Evolutionary conservation across 139 green algal genomes (phyloP), one percentile per base, ranked within the genome.

Genomic region (Klebsormidium nitens): DNA sequence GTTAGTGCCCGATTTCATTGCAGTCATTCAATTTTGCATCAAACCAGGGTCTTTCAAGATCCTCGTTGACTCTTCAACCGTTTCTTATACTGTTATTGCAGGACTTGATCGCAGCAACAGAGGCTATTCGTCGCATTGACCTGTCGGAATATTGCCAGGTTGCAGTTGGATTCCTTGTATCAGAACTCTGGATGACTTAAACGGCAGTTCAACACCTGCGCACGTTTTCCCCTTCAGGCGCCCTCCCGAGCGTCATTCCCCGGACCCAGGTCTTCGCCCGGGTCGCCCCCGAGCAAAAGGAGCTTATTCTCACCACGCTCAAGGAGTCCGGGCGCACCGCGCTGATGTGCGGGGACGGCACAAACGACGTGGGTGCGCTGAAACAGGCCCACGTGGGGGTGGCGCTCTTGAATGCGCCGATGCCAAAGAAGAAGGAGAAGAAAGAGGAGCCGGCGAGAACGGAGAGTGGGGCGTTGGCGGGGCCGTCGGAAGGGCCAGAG

Each of bases 311-410:
- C n/a, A 84, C 82, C n/a, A 81, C 81, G 36, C 84, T 96, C 57
- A 79, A 66, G 56, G 60, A 42, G n/a, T 65, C 66, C 17, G 94
- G 91, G 37, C 78, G 77, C 64, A 80, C 76, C 0, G 91, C 89
- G 35, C 86, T 98, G 5, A 98, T 98, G 93, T 96, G 90, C 67
- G 93, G 93, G 11, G 93, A 98, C 62, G 93, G 93, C 48, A 98
- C 93, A 61, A 98, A 98, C 76, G 93, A 98, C 63, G 93, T 98
- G 26, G 93, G 93, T 2, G 94, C 88, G 1, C 86, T 98, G 35
- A 97, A 98, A 67, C 72, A 82, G 37, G 77, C 76, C 0, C 64
- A 83, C 55, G 63, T 86, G 11, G 80, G 81, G 11, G 79, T 84
- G 31, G 69, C 75, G 29, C 49, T 86, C 66, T 72, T 85, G 17